phyloP scores from a whole-genome alignment of 768 basidiomycete genomes.

The Hydnomerulius pinastri region DNA sequence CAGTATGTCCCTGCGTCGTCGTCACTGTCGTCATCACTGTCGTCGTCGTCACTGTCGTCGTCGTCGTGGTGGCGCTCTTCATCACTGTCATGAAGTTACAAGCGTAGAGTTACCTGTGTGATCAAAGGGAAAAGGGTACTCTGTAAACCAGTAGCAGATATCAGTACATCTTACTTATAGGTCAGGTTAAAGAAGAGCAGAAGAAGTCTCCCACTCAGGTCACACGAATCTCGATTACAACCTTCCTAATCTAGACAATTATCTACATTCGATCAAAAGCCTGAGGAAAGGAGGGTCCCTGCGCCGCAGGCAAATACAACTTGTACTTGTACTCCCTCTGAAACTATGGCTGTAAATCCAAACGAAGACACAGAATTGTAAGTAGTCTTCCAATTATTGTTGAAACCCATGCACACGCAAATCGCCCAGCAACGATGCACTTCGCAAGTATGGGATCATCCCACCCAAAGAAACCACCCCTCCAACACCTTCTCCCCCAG shows the following conservation, averaged over 20 bases:
- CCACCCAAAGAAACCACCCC: constrained; percentile 72
- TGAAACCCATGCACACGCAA: neutral
- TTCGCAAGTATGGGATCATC: constrained; percentile 90
- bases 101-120: constrained; percentile 10
- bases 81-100: constrained; percentile 10
- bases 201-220: constrained; percentile 3
- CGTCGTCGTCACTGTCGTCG: constrained; percentile 26
- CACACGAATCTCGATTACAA: constrained; percentile 28
- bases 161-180: constrained; percentile 24
- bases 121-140: constrained; percentile 3
- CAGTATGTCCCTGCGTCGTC: constrained; percentile 24
- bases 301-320: neutral
- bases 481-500: constrained; percentile 78
- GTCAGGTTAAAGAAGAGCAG: constrained; percentile 3
- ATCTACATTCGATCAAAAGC: neutral
- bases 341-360: constrained; percentile 67
- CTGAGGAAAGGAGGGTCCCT: too few relatives aligned
- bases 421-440: constrained; percentile 80
- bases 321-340: constrained; percentile 2
- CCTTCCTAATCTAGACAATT: constrained; percentile 26
- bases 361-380: constrained; percentile 98
- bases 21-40: constrained; percentile 18
- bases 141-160: constrained; percentile 3
- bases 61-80: neutral
- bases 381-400: constrained; percentile 28